Evolutionary conservation across 2,329 filamentous ascomycete genomes (phyloP), one percentile per base, ranked within the genome.

Genomic region (Pestalotiopsis sp.): DNA sequence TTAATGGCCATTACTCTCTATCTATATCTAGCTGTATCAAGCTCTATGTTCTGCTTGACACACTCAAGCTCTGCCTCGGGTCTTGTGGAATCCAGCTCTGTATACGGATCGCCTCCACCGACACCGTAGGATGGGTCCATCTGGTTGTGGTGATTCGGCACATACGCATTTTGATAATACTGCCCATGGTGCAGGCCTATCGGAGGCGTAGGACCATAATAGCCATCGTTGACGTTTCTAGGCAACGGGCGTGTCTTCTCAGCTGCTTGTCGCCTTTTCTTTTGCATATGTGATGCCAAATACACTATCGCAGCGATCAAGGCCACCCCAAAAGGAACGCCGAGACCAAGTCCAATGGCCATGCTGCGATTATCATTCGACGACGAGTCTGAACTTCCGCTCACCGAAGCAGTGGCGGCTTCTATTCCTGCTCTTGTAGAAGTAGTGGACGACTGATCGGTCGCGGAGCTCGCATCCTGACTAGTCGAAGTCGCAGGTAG

Each of bases 241-340:
- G 26, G 26, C 26, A 26, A 26, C 26, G 26, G 26, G 3, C 4
- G 26, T 26, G 26, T 26, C 5, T 26, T 26, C 26, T 26, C 26
- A 26, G 26, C 26, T 26, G 26, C 26, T 26, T 26, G 26, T 26
- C 3, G 26, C 14, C 48, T 64, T 48, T 40, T 65, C 24, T 65
- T 62, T n/a, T 65, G 71, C 48, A 71, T 20, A 55, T 70, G 67
- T 62, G 68, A 64, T 2, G 64, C 68, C n/a, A 70, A 30, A 44
- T 70, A 70, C 3, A 35, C 57, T 17, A 72, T 24, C 1, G 66
- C 70, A 2, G 57, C 66, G 7, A 67, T 66, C 9, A 68, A 11
- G 4, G 57, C 64, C 14, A 72, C 57, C 1, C 68, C 70, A 55
- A 72, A 13, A 3, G 67, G 65, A 58, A 72, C 61, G 6, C 71